Conservation (phyloP, 306 rosid genomes). For the Cicer yamashitae region DNA sequence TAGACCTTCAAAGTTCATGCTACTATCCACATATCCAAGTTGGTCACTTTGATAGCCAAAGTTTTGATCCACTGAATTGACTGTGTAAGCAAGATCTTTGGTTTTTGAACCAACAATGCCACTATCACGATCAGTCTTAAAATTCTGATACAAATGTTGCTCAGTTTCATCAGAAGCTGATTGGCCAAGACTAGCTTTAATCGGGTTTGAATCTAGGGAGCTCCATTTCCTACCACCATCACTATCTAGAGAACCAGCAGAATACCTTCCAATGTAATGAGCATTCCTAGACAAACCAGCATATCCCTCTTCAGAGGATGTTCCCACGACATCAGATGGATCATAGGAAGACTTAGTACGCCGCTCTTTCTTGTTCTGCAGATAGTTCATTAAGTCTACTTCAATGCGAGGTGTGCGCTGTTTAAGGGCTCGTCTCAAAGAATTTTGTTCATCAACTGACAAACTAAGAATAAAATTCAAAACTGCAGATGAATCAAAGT, state of each 20-base stretch:
- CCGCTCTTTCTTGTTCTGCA: constrained; percentile 96
- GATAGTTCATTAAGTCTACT: constrained; percentile 89
- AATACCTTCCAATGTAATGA: constrained; percentile 75
- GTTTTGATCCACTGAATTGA: constrained; percentile 56
- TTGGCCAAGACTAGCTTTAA: constrained; percentile 61
- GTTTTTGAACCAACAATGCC: constrained; percentile 57
- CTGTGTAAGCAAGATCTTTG: constrained; percentile 53
- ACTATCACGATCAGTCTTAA: constrained; percentile 59
- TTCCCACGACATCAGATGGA: constrained; percentile 85
- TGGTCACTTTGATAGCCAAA: constrained; percentile 60
- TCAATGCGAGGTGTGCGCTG: constrained; percentile 98
- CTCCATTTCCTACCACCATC: constrained; percentile 92
- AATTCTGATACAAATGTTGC: constrained; percentile 66
- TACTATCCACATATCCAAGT: constrained; percentile 58
- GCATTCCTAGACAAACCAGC: constrained; percentile 74
- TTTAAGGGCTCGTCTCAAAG: constrained; percentile 95
- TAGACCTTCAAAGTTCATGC: constrained; percentile 61
- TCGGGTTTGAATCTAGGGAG: constrained; percentile 74
- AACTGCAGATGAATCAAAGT: constrained; percentile 88
- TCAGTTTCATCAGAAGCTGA: constrained; percentile 68
- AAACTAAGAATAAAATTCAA: constrained; percentile 89
- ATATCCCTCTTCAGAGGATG: constrained; percentile 95
- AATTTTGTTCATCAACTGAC: constrained; percentile 95
- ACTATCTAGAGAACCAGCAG: constrained; percentile 84
- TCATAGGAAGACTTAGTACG: constrained; percentile 85